phyloP scores from a whole-genome alignment of 2,329 filamentous ascomycete species.

The Sphaerulina musiva region DNA sequence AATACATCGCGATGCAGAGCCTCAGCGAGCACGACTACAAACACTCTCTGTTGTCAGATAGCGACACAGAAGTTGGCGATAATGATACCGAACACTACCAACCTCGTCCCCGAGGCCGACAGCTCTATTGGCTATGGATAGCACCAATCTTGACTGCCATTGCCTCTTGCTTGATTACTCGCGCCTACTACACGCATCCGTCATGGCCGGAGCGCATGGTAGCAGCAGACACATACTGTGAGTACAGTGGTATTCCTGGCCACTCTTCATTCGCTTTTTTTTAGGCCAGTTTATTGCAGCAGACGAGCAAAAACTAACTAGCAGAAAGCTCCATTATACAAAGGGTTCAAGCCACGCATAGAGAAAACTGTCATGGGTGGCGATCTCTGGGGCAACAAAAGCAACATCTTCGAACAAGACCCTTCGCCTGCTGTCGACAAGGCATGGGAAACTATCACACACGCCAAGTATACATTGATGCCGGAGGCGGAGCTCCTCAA shows the following conservation, averaged over 20 bases:
- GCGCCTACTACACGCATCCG: background rate
- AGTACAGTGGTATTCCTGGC: background rate
- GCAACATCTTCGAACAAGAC: background rate
- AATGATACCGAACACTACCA: background rate
- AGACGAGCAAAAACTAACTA: background rate
- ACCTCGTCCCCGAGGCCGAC: background rate
- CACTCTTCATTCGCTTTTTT: background rate
- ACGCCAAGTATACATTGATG: background rate
- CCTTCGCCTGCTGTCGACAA: conserved; percentile 1
- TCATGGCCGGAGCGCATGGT: background rate
- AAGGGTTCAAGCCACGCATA: background rate
- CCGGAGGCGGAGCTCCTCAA: background rate
- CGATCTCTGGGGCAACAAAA: background rate
- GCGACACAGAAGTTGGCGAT: background rate
- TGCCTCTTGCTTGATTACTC: background rate
- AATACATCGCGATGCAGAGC: background rate
- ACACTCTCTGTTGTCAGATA: background rate
- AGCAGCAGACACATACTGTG: background rate
- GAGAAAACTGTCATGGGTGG: background rate
- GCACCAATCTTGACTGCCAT: background rate
- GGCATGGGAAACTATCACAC: conserved; percentile 1
- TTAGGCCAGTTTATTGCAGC: too few relatives aligned
- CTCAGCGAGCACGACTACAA: background rate
- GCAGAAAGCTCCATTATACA: background rate
- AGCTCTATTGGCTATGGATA: background rate